A percentile compares a stretch with the other conserved stretches of the same genome.
Evolutionary conservation across 73 alveolate species (phyloP).

Genomic region (Uronychia binucleata): DNA sequence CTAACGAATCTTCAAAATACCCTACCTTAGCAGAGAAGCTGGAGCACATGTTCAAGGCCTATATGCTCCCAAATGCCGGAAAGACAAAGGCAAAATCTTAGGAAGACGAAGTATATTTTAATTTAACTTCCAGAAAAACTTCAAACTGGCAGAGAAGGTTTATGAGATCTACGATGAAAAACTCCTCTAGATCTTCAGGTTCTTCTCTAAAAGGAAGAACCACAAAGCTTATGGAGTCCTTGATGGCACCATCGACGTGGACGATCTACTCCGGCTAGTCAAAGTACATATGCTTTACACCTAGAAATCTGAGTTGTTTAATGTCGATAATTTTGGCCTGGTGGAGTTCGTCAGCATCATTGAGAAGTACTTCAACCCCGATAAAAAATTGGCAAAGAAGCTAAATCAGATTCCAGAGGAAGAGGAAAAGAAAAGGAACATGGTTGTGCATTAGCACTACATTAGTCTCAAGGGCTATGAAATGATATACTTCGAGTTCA

Average conservation of each 20-base stretch:
- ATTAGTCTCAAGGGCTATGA: slow-evolving; percentile 48
- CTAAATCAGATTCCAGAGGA: background rate
- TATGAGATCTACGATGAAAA: slow-evolving; percentile 39
- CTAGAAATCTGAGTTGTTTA: too few species aligned
- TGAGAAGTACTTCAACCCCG: slow-evolving; percentile 67
- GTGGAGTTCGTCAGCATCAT: slow-evolving; percentile 40
- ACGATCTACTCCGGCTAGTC: slow-evolving; percentile 43
- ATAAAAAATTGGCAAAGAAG: slow-evolving; percentile 17
- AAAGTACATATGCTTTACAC: slow-evolving; percentile 1
- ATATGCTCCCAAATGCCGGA: slow-evolving; percentile 45
- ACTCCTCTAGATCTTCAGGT: slow-evolving; percentile 37
- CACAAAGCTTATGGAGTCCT: slow-evolving; percentile 27
- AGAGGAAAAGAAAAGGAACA: slow-evolving; percentile 30
- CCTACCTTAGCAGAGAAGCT: slow-evolving; percentile 58
- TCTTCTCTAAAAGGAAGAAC: slow-evolving; percentile 44
- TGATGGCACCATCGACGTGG: slow-evolving; percentile 49
- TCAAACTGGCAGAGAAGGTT: slow-evolving; percentile 60
- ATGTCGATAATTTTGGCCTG: background rate
- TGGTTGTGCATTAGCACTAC: slow-evolving; percentile 33
- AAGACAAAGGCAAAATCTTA: slow-evolving; percentile 43
- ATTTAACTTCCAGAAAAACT: slow-evolving; percentile 29
- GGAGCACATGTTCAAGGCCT: slow-evolving; percentile 37
- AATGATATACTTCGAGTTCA: slow-evolving; percentile 51
- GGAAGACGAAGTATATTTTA: slow-evolving; percentile 47
- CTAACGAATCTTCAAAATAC: slow-evolving; percentile 41